Evolutionary conservation across 805 yeast species (phyloP), one percentile per base, ranked within the genome.

Genomic region (Metschnikowia cubensis): DNA sequence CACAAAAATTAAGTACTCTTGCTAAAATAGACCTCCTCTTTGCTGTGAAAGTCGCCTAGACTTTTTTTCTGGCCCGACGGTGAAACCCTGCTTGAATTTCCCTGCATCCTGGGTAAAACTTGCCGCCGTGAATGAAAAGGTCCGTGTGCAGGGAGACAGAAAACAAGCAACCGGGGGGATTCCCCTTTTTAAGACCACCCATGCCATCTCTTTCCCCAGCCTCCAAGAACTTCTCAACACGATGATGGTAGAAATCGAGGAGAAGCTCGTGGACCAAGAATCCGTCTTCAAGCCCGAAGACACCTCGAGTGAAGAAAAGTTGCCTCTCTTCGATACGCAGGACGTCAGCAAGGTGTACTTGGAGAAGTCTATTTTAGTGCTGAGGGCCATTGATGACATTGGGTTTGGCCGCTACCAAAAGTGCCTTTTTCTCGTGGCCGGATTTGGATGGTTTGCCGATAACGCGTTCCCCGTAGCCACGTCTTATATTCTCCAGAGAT

Each of bases 401-500:
- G 76, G 75, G 2, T 71, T 68, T 45, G 66, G 66, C 11, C 49
- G 62, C 15, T 62, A 62, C 53, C 66, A 62, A 41, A 39, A 45
- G 34, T 65, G 66, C 6, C 49, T 61, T 6, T 58, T 62, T 25
- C 51, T 62, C 25, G 66, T 62, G 34, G 64, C 65, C 5, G 65
- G 66, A 0, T 63, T 63, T 37, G 66, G 66, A 10, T 67, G 76
- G 75, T 42, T 64, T 50, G 55, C 74, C 10, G 75, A 71, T 51
- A 71, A 71, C 51, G 70, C 70, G 2, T 71, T 73, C 68, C 76
- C 76, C 7, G 60, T 68, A 13, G 73, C 67, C 5, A 66, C 70
- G 1, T 56, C 68, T 15, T 62, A 69, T 44, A 65, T 71, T 14
- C 50, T 69, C 42, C 62, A 66, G 29, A 51, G 69, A 11, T 52